Evolutionary conservation across 208 protist genomes (phyloP), one percentile per base, ranked within the genome.

Genomic region (Trypanosoma vivax): DNA sequence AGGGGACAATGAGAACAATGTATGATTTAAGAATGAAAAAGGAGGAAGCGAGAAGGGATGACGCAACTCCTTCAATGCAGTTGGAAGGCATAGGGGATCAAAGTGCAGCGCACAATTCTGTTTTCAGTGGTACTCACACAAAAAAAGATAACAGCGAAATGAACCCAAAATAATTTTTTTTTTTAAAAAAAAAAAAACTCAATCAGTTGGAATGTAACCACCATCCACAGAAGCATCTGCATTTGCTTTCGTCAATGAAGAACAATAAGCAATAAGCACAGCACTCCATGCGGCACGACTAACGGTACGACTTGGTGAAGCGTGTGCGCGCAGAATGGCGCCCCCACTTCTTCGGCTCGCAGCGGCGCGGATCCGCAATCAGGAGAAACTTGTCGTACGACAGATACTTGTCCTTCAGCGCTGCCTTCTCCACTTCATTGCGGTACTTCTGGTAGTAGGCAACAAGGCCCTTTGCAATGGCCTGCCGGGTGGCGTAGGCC

Each of bases 321-420:
- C 98, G 84, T 18, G 98, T 95, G 67, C 99, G 94, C 70, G 98
- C 98, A 94, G 96, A 98, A 66, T 92, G 95, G 83, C 98, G 97
- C 67, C 98, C 99, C 82, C 99, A 99, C 83, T 99, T 99, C 97
- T 99, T 99, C 56, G 98, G 92, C 87, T 99, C 98, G 81, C 92
- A 97, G 73, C 97, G 92, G 79, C 98, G 94, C 60, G 98, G 97
- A 75, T 99, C 99, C 52, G 98, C 97, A 73, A 99, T 99, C 34
- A 99, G 87, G 18, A 99, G 87, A 50, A 92, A 96, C 60, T 99
- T 92, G 87, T 99, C 99, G 74, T 97, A 99, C 18, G 59, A 50
- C 3, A 99, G 33, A 55, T 99, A 89, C 41, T 85, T 83, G 54
- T 98, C 90, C 89, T 99, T 99, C 72, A 99, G 92, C 60, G 98